Conservation (phyloP, 2,329 filamentous ascomycete species). For the Fusarium sarcochroum region DNA sequence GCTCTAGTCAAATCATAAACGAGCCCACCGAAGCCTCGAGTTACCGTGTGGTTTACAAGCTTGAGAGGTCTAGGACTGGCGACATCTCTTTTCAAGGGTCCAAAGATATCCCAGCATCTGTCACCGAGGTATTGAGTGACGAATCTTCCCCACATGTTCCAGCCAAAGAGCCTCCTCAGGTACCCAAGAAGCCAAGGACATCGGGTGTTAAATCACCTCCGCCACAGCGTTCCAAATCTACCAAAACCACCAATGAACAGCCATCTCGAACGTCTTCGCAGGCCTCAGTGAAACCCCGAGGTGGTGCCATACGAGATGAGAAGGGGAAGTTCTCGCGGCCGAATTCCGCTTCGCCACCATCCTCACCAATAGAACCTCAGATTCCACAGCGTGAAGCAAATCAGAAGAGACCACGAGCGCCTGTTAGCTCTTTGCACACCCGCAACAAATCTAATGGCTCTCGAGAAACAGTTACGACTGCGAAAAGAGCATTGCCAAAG, state of each 20-base stretch:
- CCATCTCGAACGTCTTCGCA: slow-evolving; percentile 13
- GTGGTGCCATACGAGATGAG: slow-evolving; percentile 13
- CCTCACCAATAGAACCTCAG: slow-evolving; percentile 21
- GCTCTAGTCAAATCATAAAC: slow-evolving; percentile 33
- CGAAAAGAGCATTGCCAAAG: slow-evolving; percentile 40
- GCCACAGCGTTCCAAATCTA: slow-evolving; percentile 25
- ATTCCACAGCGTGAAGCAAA: slow-evolving; percentile 42
- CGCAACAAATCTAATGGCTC: slow-evolving; percentile 52
- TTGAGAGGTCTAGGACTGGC: slow-evolving; percentile 66
- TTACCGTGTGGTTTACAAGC: slow-evolving; percentile 72
- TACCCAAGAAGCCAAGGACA: slow-evolving; percentile 26
- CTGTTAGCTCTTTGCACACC: slow-evolving; percentile 23
- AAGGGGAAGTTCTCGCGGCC: slow-evolving; percentile 25
- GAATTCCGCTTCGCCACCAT: slow-evolving; percentile 26
- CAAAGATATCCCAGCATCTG: slow-evolving; percentile 46
- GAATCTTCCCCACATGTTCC: slow-evolving; percentile 16
- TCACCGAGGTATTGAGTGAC: slow-evolving; percentile 49
- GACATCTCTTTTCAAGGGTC: slow-evolving; percentile 58
- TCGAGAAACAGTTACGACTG: slow-evolving; percentile 25
- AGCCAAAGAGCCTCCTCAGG: slow-evolving; percentile 26
- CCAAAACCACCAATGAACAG: slow-evolving; percentile 19
- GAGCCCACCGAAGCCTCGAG: slow-evolving; percentile 50
- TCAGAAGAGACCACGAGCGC: slow-evolving; percentile 44
- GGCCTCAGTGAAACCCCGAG: slow-evolving; percentile 9
- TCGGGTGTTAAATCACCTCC: slow-evolving; percentile 24